These are phyloP conservation scores for Vitis rupestris DNA, from an alignment of 164 flowering plant genomes.

Conservation along the genomic window DNA sequence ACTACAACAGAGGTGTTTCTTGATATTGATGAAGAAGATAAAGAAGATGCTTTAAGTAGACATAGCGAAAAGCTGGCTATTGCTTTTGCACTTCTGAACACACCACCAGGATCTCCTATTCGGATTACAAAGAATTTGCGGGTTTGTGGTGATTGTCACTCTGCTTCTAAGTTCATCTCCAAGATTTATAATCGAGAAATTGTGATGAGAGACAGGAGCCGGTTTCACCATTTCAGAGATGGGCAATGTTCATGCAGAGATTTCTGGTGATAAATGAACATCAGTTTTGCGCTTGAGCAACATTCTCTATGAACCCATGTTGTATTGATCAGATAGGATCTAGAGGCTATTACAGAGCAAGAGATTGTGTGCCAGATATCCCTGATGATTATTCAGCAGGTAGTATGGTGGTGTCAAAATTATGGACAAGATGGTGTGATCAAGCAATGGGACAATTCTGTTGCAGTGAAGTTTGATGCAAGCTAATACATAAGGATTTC, in stretches of 20 bases:
- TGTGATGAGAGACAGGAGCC: constrained; percentile 37
- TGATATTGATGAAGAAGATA: constrained; percentile 48
- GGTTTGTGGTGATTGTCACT: constrained; percentile 49
- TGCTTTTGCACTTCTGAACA: constrained; percentile 47
- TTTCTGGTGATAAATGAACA: constrained; percentile 36
- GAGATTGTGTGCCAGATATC: no score
- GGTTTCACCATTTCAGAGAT: constrained; percentile 50
- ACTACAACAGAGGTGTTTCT: constrained; percentile 39
- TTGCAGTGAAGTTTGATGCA: no score
- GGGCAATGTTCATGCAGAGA: constrained; percentile 44
- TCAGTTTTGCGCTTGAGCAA: neutral
- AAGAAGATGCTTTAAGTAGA: constrained; percentile 42
- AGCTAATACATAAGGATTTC: no score
- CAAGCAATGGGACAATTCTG: no score
- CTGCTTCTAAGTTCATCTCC: constrained; percentile 44
- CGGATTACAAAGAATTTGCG: constrained; percentile 47
- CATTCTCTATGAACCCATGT: no score
- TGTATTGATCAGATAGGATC: no score
- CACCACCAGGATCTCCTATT: constrained; percentile 37
- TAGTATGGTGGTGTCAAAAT: no score
- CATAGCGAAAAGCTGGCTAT: constrained; percentile 55
- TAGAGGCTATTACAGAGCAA: no score
- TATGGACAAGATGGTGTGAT: no score
- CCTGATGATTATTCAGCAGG: no score
- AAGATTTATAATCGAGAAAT: constrained; percentile 40